Conservation (phyloP, 83 land plant genomes). For the Picea engelmannii region DNA sequence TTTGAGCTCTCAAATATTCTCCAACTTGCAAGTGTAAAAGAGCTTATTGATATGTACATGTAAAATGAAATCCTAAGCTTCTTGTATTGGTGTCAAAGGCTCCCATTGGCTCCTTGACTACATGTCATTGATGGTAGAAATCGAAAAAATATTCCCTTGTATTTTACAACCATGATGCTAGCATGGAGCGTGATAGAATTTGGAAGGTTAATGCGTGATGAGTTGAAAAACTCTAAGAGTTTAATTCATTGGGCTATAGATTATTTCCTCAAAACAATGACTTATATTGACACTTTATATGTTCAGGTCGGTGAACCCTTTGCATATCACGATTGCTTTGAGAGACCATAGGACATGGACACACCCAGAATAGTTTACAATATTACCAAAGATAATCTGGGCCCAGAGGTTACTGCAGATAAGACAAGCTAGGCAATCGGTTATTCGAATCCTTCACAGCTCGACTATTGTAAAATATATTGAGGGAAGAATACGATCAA, state of each 20-base stretch:
- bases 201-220: constrained; percentile 32
- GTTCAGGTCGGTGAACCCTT: constrained; percentile 65
- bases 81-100: too few relatives aligned
- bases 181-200: constrained; percentile 68
- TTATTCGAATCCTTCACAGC: too few relatives aligned
- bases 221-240: constrained; percentile 40
- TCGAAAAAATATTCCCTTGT: too few relatives aligned
- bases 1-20: too few relatives aligned
- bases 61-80: too few relatives aligned
- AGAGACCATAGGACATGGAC: constrained; percentile 95
- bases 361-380: constrained; percentile 68
- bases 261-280: constrained; percentile 53
- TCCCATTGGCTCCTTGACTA: too few relatives aligned
- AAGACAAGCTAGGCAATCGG: too few relatives aligned
- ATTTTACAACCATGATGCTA: constrained; percentile 49
- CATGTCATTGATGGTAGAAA: too few relatives aligned
- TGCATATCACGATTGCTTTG: constrained; percentile 78
- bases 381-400: constrained; percentile 59
- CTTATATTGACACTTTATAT: constrained; percentile 33
- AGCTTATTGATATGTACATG: too few relatives aligned
- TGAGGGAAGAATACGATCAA: too few relatives aligned
- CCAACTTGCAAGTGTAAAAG: too few relatives aligned
- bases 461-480: too few relatives aligned
- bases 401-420: constrained; percentile 82
- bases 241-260: constrained; percentile 66